Base-by-base conservation (phyloP, 345 rosid genomes). In the Citrus mangshanensis region DNA sequence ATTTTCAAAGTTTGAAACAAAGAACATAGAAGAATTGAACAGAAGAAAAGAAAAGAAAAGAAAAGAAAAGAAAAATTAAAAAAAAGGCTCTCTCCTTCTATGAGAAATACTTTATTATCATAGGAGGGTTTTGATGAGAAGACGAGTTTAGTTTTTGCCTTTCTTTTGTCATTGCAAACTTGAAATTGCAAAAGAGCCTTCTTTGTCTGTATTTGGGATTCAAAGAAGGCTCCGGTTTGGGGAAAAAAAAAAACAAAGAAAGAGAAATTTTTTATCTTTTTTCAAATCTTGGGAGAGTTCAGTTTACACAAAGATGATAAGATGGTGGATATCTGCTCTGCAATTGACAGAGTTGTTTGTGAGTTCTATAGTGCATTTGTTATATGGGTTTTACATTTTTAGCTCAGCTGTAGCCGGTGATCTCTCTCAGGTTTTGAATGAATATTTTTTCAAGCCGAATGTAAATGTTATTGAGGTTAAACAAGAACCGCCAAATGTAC, bases 361-460 rank as follows among this genome's bases (percentile, higher is more conserved):
- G 79, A 97, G 97, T 87, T 79, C 91, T 9, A 16, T 89, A 37
- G 95, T 91, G 80, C 99, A 97, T 87, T 73, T 92, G 85, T 51
- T 89, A 0, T 97, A 91, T 74, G 99, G 90, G 65, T 80, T 97
- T 77, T 97, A 93, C 86, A 86, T 97, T 78, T 93, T 87, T 81
- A 93, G 98, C 89, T 79, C 97, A 0, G 99, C 98, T 66, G 90
- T 97, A 22, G 94, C 99, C 30, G 98, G 98, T 51, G 97, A 97
- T 78, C 89, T 94, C 62, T 90, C 89, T 18, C 91, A 85, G 80
- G 40, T 80, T 61, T 80, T 94, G 84, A 89, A 79, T 19, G 93
- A 90, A 21, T 79, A 65, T 64, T 72, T 89, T 82, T 87, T 85
- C 74, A 94, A 91, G 74, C 76, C 90, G 32, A 89, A 88, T 73